Base-by-base conservation (phyloP, 495 filamentous ascomycete species). In the Penicillium fimorum region DNA sequence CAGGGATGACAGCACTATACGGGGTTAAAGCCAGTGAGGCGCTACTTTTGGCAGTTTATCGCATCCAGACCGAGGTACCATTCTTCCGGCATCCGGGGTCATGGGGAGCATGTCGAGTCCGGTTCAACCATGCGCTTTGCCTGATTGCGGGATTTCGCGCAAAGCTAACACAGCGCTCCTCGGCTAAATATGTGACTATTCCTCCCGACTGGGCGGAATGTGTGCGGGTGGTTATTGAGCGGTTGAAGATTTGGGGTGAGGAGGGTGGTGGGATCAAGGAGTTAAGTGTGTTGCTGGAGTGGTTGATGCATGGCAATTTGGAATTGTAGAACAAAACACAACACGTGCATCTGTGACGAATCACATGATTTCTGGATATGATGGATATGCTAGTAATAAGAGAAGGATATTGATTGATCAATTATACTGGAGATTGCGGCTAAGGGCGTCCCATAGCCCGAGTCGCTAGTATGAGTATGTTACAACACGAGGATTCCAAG, bases 31-130 rank as follows among this genome's bases (percentile, higher is more conserved):
- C 66, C 9, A 69, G 64, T 24, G 66, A 69, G 47, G 59, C 64
- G 12, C 49, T 69, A 12, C 59, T 41, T 4, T 56, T 69, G 29
- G 57, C 66, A 18, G 57, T 69, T 5, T 69, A 69, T 57, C 64
- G 66, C 20, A 67, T 65, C 15, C 64, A 65, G 25, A 62, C 57
- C 29, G 66, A 69, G 43, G 62, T 65, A 40, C 64, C 66, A 49
- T 69, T 69, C 35, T 69, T 69, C 49, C 56, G 66, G 50, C 66
- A 69, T 51, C 66, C 66, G 25, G 66, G 66, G 33, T 69, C 66
- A 32, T 69, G 66, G 66, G 66, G 66, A 38, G 66, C 64, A 27
- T 69, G 66, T 49, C 61, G 66, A 15, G 66, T 69, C 27, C 59
- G 66, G 24, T 69, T 69, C 32, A 69, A 69, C 46, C 66, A 69